Percentiles rank a stretch among this genome's conserved stretches.
phyloP scores from a whole-genome alignment of 2,329 filamentous ascomycete species.

The Cordyceps javanica region DNA sequence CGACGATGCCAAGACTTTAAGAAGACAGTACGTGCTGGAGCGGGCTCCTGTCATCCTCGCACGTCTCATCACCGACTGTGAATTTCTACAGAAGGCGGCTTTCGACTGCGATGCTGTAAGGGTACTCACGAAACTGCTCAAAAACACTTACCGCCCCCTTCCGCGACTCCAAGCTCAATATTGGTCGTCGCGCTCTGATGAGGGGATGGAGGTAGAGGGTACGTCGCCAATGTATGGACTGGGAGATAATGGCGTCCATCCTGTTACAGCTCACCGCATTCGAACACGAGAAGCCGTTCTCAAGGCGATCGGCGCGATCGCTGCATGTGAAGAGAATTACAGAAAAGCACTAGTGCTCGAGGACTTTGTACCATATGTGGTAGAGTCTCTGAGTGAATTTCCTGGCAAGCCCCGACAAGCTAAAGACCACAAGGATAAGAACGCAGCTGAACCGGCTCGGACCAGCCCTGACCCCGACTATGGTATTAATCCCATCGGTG shows the following conservation, averaged over 20 bases:
- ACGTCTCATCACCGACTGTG: slow-evolving; percentile 70
- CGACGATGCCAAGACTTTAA: slow-evolving; percentile 30
- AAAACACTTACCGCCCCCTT: slow-evolving; percentile 44
- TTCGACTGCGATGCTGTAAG: slow-evolving; percentile 55
- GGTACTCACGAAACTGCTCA: slow-evolving; percentile 42
- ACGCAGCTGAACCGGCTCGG: slow-evolving; percentile 26
- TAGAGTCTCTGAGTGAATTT: slow-evolving; percentile 65
- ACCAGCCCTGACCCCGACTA: slow-evolving; percentile 41
- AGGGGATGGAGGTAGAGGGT: slow-evolving; percentile 27
- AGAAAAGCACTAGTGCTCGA: slow-evolving; percentile 76
- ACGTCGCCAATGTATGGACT: slow-evolving; percentile 40
- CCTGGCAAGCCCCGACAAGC: slow-evolving; percentile 42
- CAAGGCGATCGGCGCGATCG: slow-evolving; percentile 74
- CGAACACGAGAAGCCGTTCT: slow-evolving; percentile 70
- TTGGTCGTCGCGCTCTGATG: slow-evolving; percentile 34
- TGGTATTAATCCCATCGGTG: slow-evolving; percentile 67
- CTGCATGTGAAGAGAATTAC: slow-evolving; percentile 75
- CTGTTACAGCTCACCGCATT: slow-evolving; percentile 60
- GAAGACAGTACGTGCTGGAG: slow-evolving; percentile 48
- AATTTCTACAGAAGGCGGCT: slow-evolving; percentile 73
- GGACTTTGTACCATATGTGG: slow-evolving; percentile 73
- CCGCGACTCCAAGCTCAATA: slow-evolving; percentile 26
- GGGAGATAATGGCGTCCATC: slow-evolving; percentile 55
- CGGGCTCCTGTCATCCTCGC: slow-evolving; percentile 71
- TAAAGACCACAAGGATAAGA: slow-evolving; percentile 37